These are phyloP conservation scores for Cryptomeria japonica DNA, from an alignment of 75 land plant genomes.

Conservation along the genomic window DNA sequence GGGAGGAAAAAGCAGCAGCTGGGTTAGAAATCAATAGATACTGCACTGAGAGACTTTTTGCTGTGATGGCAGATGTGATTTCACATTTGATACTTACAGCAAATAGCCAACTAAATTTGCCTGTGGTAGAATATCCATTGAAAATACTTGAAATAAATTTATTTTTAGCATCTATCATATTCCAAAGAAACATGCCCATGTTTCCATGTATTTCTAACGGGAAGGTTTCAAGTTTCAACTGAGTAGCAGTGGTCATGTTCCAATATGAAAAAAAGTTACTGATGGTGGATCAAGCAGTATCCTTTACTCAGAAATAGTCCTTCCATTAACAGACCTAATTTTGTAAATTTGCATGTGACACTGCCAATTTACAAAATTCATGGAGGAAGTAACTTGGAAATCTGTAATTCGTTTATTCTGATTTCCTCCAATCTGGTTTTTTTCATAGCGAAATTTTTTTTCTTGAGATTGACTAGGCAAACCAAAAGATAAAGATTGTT, in stretches of 20 bases:
- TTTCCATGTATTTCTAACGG: neutral
- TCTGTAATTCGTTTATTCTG: neutral
- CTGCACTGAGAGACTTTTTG: neutral
- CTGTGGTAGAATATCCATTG: neutral
- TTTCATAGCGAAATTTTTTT: neutral
- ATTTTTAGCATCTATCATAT: neutral
- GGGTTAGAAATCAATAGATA: constrained; percentile 48
- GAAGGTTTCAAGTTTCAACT: neutral
- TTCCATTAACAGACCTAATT: neutral
- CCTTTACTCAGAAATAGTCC: neutral
- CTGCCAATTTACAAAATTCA: neutral
- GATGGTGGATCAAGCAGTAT: neutral
- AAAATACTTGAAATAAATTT: neutral
- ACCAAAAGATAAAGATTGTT: neutral
- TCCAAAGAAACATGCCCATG: neutral
- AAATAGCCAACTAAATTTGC: neutral
- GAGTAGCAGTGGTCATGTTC: neutral
- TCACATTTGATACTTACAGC: neutral
- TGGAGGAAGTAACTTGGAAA: neutral
- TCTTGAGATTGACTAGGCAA: neutral
- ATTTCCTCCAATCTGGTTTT: neutral
- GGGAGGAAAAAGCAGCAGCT: constrained; percentile 93
- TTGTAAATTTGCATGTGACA: neutral
- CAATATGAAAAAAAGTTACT: neutral
- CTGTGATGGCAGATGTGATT: neutral